Base-by-base conservation (phyloP, 257 asterid species). In the Anisodus acutangulus region DNA sequence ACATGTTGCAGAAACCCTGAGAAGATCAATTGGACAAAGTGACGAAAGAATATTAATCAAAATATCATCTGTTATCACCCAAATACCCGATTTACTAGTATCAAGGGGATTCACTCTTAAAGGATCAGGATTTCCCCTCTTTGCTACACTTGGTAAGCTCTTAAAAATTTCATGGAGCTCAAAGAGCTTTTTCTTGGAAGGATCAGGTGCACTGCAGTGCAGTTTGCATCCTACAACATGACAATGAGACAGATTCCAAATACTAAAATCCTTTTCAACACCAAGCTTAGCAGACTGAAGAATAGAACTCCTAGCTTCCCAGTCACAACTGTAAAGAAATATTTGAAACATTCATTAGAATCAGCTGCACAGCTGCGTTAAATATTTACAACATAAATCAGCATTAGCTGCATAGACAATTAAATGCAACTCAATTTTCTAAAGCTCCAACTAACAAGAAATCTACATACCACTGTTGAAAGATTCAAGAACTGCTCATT, bases 81-180 rank as follows among this genome's bases (percentile, higher is more conserved):
- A 93, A 62, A 96, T 87, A 78, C 98, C 98, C 19, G 92, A 84
- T 84, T 86, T 90, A 80, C 81, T 22, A 82, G 92, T 84, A 83
- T 90, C 89, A 15, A 90, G 94, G 82, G 97, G 94, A 82, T 85
- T 64, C 84, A 93, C 80, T 83, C 88, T 90, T 83, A 93, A 90
- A 71, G 78, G 35, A 83, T 84, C 87, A 85, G 85, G 86, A 74
- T 89, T 92, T 51, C 85, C 87, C 84, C 89, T 90, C 90, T 84
- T 89, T 60, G 88, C 84, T 82, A 92, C 93, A 69, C 93, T 87
- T 53, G 98, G 98, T 86, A 94, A 88, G 86, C 95, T 90, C 91
- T 89, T 90, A 85, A 97, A 97, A 45, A 97, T 93, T 88, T 95
- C 99, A 89, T 93, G 97, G 79, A 97, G 95, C 83, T 95, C 99